These are phyloP conservation scores for Penstemon newberryi DNA, from an alignment of 257 asterid genomes.

Conservation along the genomic window DNA sequence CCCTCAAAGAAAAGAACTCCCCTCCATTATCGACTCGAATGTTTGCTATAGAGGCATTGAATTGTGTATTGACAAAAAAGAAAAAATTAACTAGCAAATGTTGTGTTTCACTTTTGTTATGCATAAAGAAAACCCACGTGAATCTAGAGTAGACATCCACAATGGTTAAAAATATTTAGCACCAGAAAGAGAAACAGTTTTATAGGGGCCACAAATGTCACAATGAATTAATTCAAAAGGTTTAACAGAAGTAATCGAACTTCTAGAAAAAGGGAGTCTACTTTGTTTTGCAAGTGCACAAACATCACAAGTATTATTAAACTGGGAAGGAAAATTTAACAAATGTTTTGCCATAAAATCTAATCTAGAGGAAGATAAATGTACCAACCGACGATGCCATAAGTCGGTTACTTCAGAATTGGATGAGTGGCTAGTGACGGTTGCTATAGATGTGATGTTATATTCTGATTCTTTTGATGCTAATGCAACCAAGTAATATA, in stretches of 20 bases:
- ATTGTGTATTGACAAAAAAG: neutral
- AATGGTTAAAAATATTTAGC: neutral
- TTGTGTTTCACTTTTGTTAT: slow-evolving; percentile 17
- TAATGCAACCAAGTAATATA: neutral
- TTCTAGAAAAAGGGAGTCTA: neutral
- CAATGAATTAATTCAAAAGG: too few species aligned
- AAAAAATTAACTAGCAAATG: neutral
- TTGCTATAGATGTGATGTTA: neutral
- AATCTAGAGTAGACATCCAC: neutral
- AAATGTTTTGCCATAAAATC: slow-evolving; percentile 12
- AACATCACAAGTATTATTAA: slow-evolving; percentile 7
- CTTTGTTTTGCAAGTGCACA: neutral
- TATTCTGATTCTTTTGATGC: neutral
- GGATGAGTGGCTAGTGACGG: neutral
- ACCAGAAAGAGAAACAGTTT: neutral
- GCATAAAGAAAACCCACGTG: slow-evolving; percentile 6
- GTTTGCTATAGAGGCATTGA: neutral
- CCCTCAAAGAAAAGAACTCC: neutral
- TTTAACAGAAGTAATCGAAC: neutral
- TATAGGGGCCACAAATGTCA: neutral
- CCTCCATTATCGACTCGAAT: slow-evolving; percentile 8
- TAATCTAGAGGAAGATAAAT: slow-evolving; percentile 14
- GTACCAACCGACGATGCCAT: slow-evolving; percentile 6
- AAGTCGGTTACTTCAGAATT: neutral
- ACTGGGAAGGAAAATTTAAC: neutral